Evolutionary conservation across 768 basidiomycete genomes (phyloP).

Genomic region (Asterophora lycoperdoides): DNA sequence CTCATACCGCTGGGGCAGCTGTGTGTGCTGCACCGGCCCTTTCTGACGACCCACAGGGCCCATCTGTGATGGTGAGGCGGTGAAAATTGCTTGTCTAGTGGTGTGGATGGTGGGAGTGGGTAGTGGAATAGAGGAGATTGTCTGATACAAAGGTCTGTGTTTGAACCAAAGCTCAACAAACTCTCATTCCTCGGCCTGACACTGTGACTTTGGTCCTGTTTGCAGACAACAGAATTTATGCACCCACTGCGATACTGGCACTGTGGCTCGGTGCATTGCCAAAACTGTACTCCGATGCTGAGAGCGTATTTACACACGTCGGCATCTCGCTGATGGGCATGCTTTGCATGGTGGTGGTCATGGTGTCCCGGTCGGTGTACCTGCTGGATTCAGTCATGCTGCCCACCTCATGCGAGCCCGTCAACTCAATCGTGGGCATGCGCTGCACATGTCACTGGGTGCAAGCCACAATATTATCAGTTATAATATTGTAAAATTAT

Average conservation of each 20-base stretch:
- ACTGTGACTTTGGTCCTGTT: conserved; percentile 14
- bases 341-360: conserved; percentile 18
- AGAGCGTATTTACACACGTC: conserved; percentile 34
- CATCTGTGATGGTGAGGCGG: too few species aligned
- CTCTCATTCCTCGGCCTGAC: background rate
- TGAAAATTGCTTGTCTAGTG: too few species aligned
- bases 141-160: too few species aligned
- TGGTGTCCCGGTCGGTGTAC: conserved; percentile 21
- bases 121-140: too few species aligned
- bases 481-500: too few species aligned
- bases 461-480: too few species aligned
- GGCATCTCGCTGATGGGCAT: conserved; percentile 33
- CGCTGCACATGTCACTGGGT: conserved; percentile 61
- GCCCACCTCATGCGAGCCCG: conserved; percentile 60
- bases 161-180: conserved; percentile 10
- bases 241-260: conserved; percentile 30
- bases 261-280: conserved; percentile 35
- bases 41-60: too few species aligned
- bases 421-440: conserved; percentile 79
- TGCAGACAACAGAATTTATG: conserved; percentile 24
- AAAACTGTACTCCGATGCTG: conserved; percentile 24
- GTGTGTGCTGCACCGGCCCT: too few species aligned
- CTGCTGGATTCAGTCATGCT: conserved; percentile 24
- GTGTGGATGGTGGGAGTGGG: too few species aligned
- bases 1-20: too few species aligned